These are phyloP conservation scores for Paracamarosporium sp. DNA, from an alignment of 2,329 filamentous ascomycete species.

Conservation along the genomic window DNA sequence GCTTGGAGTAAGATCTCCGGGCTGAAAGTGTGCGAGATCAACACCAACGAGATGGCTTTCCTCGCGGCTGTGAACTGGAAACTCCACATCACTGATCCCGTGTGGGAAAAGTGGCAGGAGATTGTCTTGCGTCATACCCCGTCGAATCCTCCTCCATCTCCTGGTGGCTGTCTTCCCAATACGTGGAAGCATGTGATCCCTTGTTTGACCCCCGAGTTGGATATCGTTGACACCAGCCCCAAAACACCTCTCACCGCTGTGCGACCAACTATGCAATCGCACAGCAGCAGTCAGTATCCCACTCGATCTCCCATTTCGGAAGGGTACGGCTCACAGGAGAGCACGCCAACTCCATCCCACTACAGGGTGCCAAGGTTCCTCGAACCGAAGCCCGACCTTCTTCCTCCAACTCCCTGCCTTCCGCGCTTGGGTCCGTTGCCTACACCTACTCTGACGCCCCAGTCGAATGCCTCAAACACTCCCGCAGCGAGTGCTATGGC, in stretches of 20 bases:
- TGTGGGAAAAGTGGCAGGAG: conserved; percentile 93
- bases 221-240: conserved; percentile 52
- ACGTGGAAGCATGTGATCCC: conserved; percentile 61
- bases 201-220: conserved; percentile 63
- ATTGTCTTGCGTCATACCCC: conserved; percentile 87
- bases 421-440: conserved; percentile 63
- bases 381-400: conserved; percentile 58
- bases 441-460: conserved; percentile 68
- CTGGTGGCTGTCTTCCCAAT: conserved; percentile 45
- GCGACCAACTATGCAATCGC: conserved; percentile 30
- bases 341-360: conserved; percentile 51
- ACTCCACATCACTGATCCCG: conserved; percentile 86
- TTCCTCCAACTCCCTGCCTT: conserved; percentile 61
- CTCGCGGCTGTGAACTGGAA: conserved; percentile 91
- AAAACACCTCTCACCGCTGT: conserved; percentile 37
- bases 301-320: conserved; percentile 32
- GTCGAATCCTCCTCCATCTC: conserved; percentile 51
- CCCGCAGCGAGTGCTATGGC: conserved; percentile 66
- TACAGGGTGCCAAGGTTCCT: conserved; percentile 55
- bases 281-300: conserved; percentile 28
- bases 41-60: conserved; percentile 94
- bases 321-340: conserved; percentile 47
- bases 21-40: conserved; percentile 91
- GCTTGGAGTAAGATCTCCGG: conserved; percentile 99
- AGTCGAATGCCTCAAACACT: conserved; percentile 60